A percentile compares a stretch with the other conserved stretches of the same genome.
These are phyloP conservation scores for Suillus subaureus DNA, from an alignment of 768 basidiomycete genomes.

Conservation along the genomic window DNA sequence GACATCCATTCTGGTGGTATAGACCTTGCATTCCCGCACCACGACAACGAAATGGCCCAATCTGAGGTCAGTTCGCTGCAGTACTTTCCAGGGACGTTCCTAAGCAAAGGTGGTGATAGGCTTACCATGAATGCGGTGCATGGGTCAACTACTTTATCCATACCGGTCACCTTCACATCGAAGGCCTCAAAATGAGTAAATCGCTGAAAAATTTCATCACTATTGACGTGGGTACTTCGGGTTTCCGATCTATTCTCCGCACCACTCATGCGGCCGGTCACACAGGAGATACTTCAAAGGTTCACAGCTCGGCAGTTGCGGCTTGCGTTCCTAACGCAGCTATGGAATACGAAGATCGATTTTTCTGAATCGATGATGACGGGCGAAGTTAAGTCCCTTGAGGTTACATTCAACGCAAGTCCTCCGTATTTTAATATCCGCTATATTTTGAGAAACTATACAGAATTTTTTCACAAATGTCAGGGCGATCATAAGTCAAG, in stretches of 20 bases:
- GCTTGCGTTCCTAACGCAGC: slow-evolving; percentile 85
- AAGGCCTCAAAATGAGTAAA: slow-evolving; percentile 99
- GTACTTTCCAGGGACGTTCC: background rate
- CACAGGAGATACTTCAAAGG: slow-evolving; percentile 81
- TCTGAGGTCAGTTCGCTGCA: slow-evolving; percentile 66
- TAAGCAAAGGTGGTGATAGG: slow-evolving; percentile 49
- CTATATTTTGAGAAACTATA: slow-evolving; percentile 9
- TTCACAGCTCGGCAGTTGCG: slow-evolving; percentile 88
- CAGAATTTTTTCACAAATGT: slow-evolving; percentile 94
- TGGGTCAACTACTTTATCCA: slow-evolving; percentile 99
- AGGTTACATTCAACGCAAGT: slow-evolving; percentile 82
- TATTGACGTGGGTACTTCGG: slow-evolving; percentile 65
- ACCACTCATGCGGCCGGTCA: slow-evolving; percentile 11
- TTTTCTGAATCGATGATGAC: slow-evolving; percentile 91
- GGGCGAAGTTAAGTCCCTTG: slow-evolving; percentile 84
- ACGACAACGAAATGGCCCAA: slow-evolving; percentile 98
- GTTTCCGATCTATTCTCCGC: slow-evolving; percentile 3
- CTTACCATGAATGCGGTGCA: slow-evolving; percentile 85
- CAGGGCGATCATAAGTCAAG: slow-evolving; percentile 76
- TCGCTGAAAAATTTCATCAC: slow-evolving; percentile 99
- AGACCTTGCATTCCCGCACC: slow-evolving; percentile 98
- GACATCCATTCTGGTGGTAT: slow-evolving; percentile 98
- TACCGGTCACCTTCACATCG: slow-evolving; percentile 97
- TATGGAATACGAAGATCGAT: slow-evolving; percentile 93
- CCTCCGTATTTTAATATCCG: slow-evolving; percentile 7